Evolutionary conservation across 805 yeast species (phyloP), one percentile per base, ranked within the genome.

Genomic region (Candida adriatica): DNA sequence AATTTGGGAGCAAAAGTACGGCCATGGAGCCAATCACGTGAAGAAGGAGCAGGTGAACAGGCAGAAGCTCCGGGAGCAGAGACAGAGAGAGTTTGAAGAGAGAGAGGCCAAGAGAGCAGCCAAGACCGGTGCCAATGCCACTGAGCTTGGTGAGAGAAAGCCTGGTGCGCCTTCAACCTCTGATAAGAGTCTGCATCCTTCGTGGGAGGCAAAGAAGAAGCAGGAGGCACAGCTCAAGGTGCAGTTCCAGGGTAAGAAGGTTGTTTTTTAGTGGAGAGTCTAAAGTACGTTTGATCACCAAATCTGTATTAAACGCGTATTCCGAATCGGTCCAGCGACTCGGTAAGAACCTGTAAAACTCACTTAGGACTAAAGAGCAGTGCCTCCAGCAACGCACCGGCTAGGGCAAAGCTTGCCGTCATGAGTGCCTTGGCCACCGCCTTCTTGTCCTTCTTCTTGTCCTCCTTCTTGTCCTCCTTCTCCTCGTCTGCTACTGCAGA

Each of bases 1-100:
- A 65, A 86, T 92, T 31, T 92, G 97, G 97, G 98, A 87, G 53
- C 64, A 72, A 59, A 90, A 92, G 56, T 92, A 67, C 53, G 97
- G 97, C 17, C 56, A 56, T 13, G 62, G 66, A 16, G 98, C 98
- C n/a, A 78, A 75, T 35, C 98, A 92, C 55, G 70, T 88, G 16
- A 66, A 73, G 49, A 70, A 76, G 43, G 83, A 83, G 46, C 58
- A 65, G n/a, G 74, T 68, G 29, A 66, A 76, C 25, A 55, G 61
- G 18, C 60, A 57, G 27, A 68, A 68, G 26, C 80, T 77, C 40
- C 64, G 81, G 38, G 77, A 77, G 42, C 63, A 64, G 37, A 68
- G 70, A 46, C 82, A 74, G 49, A 44, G 44, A 18, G 92, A 81
- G 42, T 81, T 63, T 47, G 94, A 84, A 53, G 84, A 70, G 41